Base-by-base conservation (phyloP, 75 land plant genomes). In the Gnetum montanum region DNA sequence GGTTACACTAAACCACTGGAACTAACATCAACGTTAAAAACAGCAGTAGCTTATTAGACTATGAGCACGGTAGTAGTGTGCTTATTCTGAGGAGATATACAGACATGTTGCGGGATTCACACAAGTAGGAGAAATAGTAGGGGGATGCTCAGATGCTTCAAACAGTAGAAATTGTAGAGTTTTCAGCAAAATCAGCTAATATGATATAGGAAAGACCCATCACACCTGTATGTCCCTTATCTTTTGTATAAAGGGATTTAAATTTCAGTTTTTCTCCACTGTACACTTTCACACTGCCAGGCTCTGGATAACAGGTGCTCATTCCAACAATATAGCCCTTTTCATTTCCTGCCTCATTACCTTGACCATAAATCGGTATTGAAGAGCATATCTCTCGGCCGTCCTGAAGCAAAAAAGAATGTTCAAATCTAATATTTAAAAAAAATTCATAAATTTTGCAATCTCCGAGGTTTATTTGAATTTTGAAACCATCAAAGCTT, bases 241-340 rank as follows among this genome's bases (percentile, higher is more conserved):
- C 35, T 34, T 72, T 78, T 57, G 68, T 74, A 48, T 88, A 87
- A 33, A 65, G 74, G 15, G 93, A 84, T 8, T 64, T 67, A 8
- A 77, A 54, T 38, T 64, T 62, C 34, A 90, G 44, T 6, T 46
- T 60, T 71, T 90, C 96, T 1, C 86, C 83, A 34, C 68, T 62
- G 29, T 47, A 19, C 15, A 86, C 63, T 26, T 63, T 64, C 19
- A 76, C 72, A 41, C 80, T 67, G 7, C 96, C 93, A 28, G 79
- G 77, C 58, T 69, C 43, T 13, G 94, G 94, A 61, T 87, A 80
- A 56, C 96, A 90, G 15, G 87, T 66, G 3, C 76, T 57, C 84
- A 90, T 88, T 49, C 96, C 93, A 7, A 90, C 88, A 31, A 90
- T 70, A 57, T 87, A 90, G 24, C 84, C 88, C 18, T 63, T 66